Percentiles rank a stretch among this genome's conserved stretches.
Conservation (phyloP, 192 early-diverging fungal genomes). For the Dispira simplex region DNA sequence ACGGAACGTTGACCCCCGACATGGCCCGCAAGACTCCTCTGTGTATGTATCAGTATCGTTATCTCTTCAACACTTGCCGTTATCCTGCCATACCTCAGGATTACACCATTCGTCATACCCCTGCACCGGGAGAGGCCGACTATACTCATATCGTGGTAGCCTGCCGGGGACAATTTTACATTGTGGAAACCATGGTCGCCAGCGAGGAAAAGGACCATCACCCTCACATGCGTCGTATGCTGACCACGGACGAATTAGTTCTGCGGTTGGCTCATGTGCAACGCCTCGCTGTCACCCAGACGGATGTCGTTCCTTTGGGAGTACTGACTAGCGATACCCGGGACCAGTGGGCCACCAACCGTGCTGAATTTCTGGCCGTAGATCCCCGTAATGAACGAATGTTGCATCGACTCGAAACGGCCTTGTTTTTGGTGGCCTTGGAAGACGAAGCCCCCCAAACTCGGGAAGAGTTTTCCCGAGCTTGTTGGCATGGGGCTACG, state of each 20-base stretch:
- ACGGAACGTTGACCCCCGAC: constrained; percentile 50
- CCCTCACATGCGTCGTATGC: constrained; percentile 16
- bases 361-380: constrained; percentile 36
- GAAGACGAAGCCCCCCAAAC: constrained; percentile 56
- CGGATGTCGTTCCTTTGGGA: constrained; percentile 16
- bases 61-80: constrained; percentile 67
- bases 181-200: constrained; percentile 36
- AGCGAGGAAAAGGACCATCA: neutral
- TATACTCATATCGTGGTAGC: constrained; percentile 57
- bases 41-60: constrained; percentile 74
- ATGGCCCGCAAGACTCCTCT: constrained; percentile 48
- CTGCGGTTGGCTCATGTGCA: constrained; percentile 15
- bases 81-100: constrained; percentile 52
- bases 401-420: constrained; percentile 52
- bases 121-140: neutral
- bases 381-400: constrained; percentile 40
- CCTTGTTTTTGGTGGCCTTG: constrained; percentile 63
- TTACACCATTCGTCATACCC: constrained; percentile 40
- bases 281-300: neutral
- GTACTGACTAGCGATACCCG: constrained; percentile 36
- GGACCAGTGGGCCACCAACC: constrained; percentile 34
- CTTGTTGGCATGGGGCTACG: constrained; percentile 64
- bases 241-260: constrained; percentile 35
- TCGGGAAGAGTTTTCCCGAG: constrained; percentile 50
- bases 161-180: constrained; percentile 63